Base-by-base conservation (phyloP, 805 yeast species). In the Lipomyces sp. region DNA sequence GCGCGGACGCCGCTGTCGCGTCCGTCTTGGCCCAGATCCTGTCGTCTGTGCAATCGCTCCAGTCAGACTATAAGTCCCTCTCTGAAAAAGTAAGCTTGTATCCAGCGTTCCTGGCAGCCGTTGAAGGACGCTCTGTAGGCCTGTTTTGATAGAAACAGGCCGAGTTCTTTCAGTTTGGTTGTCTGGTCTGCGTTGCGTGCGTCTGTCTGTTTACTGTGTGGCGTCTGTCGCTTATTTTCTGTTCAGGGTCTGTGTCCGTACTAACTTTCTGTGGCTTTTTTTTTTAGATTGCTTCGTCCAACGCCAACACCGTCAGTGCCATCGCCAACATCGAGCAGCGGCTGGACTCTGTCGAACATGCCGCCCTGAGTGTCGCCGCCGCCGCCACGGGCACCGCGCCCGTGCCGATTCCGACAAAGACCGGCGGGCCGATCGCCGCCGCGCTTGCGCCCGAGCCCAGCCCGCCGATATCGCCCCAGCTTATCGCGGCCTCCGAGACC, bases 391-490 rank as follows among this genome's bases (percentile, higher is more conserved):
- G 24, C 29, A 37, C 32, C 31, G 8, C 43, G 28, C 8, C 46
- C 6, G 23, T 23, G 36, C 40, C 28, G 7, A n/a, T 37, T 21
- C 28, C 24, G 26, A 16, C 40, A 13, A n/a, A n/a, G n/a, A n/a
- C n/a, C n/a, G n/a, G n/a, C n/a, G n/a, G n/a, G n/a, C 19, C 24
- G 14, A n/a, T 29, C 37, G n/a, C 33, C 13, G 42, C 49, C 13
- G 28, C 49, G 29, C 34, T 45, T 11, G 36, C 36, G 28, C 18
- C 51, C 11, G 55, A 47, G 33, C 38, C 44, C 5, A 55, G 57
- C 28, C 57, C 59, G 14, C 57, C 59, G 6, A 35, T 47, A 18
- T 52, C 59, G 21, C 57, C 59, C n/a, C 45, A 38, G 33, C 34
- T 51, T n/a, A 43, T 22, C 26, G 35, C 22, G 21, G 35, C 14